Base-by-base conservation (phyloP, 1,284 basidiomycete genomes). In the Chiua sp. region DNA sequence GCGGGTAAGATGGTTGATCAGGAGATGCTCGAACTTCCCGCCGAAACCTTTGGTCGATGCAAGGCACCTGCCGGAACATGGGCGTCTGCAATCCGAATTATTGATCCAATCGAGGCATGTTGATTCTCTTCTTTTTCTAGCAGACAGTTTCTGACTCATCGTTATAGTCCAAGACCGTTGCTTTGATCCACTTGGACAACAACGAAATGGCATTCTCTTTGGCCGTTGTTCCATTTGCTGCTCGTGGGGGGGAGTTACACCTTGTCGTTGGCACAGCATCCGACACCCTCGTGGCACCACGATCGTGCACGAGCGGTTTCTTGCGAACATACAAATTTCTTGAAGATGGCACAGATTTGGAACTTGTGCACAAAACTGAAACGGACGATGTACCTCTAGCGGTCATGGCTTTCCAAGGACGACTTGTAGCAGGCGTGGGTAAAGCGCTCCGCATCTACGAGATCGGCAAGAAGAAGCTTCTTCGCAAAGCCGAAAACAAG, bases 401-500 rank as follows among this genome's bases (percentile, higher is more conserved):
- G 28, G 78, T 99, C 32, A 81, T 95, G 68, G 90, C 86, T 1
- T 98, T 99, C 88, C 96, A 98, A 77, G 98, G 98, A 13, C 85
- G 92, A 61, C 80, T 99, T 16, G 85, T 92, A 22, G 97, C 92
- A 28, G 97, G 97, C 58, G 88, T 98, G 32, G 98, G 98, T 44
- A 97, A 96, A 73, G 86, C 94, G 3, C 77, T 99, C 61, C 82
- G 97, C 54, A 83, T 99, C 60, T 99, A 98, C 74, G 98, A 99
- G 70, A 90, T 98, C 61, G 98, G 98, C 48, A 98, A 98, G 82
- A 98, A 98, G 80, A 98, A 98, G 70, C 82, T 99, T 62, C 80
- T 99, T 35, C 88, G 98, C 51, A 99, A 99, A 77, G 93, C 92
- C 59, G 98, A 99, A 79, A 98, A 98, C 77, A 98, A 95, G 81